Base-by-base conservation (phyloP, 306 rosid species). In the Clitoria ternatea region DNA sequence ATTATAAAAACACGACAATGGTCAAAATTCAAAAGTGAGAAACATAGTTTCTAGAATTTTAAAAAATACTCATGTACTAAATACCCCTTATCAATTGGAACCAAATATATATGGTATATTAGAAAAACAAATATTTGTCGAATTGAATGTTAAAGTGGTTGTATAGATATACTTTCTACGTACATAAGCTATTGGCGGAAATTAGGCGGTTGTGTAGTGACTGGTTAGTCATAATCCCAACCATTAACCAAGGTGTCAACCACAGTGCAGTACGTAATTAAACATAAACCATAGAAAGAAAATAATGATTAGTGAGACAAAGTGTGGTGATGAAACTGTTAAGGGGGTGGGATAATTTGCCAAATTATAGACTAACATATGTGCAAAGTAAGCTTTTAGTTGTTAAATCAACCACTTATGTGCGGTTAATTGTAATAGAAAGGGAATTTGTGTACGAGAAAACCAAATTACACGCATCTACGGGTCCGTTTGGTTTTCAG, bases 361-460 rank as follows among this genome's bases (percentile, higher is more conserved):
- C 20, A 50, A 69, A 59, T 10, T 44, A 18, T 15, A 15, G 8
- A 64, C 36, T 40, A 7, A 3, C 26, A 12, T 1, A 55, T 55
- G 1, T 55, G 55, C 17, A 35, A 35, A 35, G 1, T 5, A 27
- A 47, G 26, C 11, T 27, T 44, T 65, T 17, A 65, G 14, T 29
- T 65, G 72, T 45, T 45, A 48, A 67, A 67, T 32, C 47, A 48
- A 3, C 61, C 47, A 67, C 48, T 49, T 13, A 20, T 66, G 56
- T 35, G 66, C 19, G 29, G 32, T 22, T 20, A 63, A 36, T 36
- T 20, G 47, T 19, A 36, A 60, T 60, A 44, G 24, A 45, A 15
- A 33, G 44, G 26, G 7, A 12, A 10, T 3, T 30, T 1, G 3
- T 55, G 2, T 12, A 55, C 36, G 55, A 10, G 12, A 24, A 60